A percentile compares a stretch with the other conserved stretches of the same genome.
These are phyloP conservation scores for Pouteria glomerata DNA, from an alignment of 148 eudicot genomes.

Conservation along the genomic window DNA sequence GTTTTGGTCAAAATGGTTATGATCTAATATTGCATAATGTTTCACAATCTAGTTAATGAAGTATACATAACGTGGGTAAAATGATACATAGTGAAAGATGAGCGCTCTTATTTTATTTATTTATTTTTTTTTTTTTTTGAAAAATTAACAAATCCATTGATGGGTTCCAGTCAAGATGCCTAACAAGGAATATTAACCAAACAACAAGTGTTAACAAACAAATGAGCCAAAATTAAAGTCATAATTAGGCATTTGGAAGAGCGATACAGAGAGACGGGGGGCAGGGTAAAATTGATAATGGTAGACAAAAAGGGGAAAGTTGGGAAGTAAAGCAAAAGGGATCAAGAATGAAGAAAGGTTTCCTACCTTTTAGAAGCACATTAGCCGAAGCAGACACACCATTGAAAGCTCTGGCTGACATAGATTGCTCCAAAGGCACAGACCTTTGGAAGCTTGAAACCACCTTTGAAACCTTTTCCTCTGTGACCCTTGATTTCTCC, in stretches of 20 bases:
- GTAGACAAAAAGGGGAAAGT: constrained; percentile 15
- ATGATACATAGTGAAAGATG: no score
- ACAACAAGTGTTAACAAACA: background rate
- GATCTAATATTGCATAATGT: background rate
- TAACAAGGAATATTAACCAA: background rate
- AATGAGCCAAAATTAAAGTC: background rate
- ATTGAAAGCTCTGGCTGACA: constrained; percentile 33
- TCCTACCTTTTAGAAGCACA: constrained; percentile 68
- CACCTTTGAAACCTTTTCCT: constrained; percentile 35
- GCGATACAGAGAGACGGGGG: constrained; percentile 10
- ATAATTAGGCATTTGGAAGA: constrained; percentile 4
- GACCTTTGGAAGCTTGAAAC: constrained; percentile 26
- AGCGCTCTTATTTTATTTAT: no score
- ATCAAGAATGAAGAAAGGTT: constrained; percentile 3
- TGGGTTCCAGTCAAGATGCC: background rate
- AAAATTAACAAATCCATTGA: background rate
- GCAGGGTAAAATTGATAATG: background rate
- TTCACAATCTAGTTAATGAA: background rate
- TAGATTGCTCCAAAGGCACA: constrained; percentile 29
- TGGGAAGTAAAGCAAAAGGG: constrained; percentile 4
- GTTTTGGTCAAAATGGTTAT: background rate
- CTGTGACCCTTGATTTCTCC: constrained; percentile 49
- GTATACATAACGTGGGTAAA: background rate
- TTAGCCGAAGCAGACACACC: constrained; percentile 38
- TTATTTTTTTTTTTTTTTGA: no score